Evolutionary conservation across 192 early-diverging fungal genomes (phyloP).

Genomic region (Mortierella claussenii): DNA sequence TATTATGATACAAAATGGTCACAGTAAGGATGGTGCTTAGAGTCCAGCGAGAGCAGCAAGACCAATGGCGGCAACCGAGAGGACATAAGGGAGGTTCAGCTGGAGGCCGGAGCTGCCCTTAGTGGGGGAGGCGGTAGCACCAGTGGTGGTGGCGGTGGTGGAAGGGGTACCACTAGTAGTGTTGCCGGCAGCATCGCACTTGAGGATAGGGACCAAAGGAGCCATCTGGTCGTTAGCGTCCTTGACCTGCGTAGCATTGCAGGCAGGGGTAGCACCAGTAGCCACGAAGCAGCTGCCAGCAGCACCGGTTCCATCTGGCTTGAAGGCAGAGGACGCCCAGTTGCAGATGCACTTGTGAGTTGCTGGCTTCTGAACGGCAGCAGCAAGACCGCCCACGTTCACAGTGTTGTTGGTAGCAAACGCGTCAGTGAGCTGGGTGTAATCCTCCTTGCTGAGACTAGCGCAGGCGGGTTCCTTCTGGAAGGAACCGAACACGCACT

Average conservation of each 20-base stretch:
- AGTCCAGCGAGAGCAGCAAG: slow-evolving; percentile 47
- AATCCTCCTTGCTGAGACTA: slow-evolving; percentile 5
- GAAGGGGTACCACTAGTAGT: not conserved
- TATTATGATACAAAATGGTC: slow-evolving; percentile 12
- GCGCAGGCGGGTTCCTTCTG: slow-evolving; percentile 28
- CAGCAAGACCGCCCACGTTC: not conserved
- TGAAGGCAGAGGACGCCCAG: slow-evolving; percentile 22
- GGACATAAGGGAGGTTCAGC: slow-evolving; percentile 37
- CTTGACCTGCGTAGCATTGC: slow-evolving; percentile 15
- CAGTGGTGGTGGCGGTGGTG: not conserved
- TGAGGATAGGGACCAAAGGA: not conserved
- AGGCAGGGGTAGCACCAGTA: slow-evolving; percentile 14
- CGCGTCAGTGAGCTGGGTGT: not conserved
- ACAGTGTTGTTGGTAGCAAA: not conserved
- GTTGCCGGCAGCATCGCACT: slow-evolving; percentile 5
- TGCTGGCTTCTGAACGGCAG: slow-evolving; percentile 3
- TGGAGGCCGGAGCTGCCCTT: slow-evolving; percentile 3
- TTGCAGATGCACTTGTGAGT: slow-evolving; percentile 32
- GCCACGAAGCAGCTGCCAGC: slow-evolving; percentile 9
- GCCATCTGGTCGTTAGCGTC: slow-evolving; percentile 1
- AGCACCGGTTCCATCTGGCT: slow-evolving; percentile 10
- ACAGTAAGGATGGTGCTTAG: slow-evolving; percentile 11
- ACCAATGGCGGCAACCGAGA: slow-evolving; percentile 43
- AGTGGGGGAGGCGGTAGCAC: not conserved
- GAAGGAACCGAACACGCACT: slow-evolving; percentile 31